Percentiles rank a stretch among this genome's conserved stretches.
Evolutionary conservation across 108 stramenopile species (phyloP).

Genomic region (Fragilaria radians): DNA sequence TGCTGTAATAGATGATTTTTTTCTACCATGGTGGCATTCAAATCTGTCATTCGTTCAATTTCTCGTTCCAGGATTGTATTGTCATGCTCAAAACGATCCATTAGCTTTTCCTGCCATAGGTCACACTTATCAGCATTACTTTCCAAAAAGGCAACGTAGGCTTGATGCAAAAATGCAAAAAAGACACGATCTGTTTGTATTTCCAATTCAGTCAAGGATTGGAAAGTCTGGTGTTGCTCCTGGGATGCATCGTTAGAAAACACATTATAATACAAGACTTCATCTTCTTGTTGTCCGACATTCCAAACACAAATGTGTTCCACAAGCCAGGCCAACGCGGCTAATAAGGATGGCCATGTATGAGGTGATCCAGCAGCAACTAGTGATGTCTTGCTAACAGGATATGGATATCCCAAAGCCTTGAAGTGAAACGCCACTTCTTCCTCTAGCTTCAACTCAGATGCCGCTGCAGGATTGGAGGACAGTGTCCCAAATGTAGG

Average conservation of each 20-base stretch:
- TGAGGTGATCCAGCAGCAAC: conserved; percentile 97
- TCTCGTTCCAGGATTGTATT: conserved; percentile 54
- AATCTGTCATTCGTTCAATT: conserved; percentile 56
- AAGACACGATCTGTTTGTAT: conserved; percentile 62
- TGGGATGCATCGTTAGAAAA: conserved; percentile 25
- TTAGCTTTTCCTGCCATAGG: conserved; percentile 58
- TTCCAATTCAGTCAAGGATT: conserved; percentile 48
- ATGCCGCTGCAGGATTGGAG: no score
- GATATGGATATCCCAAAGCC: conserved; percentile 90
- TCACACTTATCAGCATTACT: conserved; percentile 75
- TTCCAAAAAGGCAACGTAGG: conserved; percentile 82
- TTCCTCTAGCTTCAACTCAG: conserved; percentile 85
- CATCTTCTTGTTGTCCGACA: conserved; percentile 17
- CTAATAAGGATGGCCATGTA: conserved; percentile 96
- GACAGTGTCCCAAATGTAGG: conserved; percentile 62
- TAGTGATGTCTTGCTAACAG: conserved; percentile 86
- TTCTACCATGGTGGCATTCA: conserved; percentile 49
- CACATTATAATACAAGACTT: no score
- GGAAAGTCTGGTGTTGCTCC: conserved; percentile 27
- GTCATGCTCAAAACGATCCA: conserved; percentile 64
- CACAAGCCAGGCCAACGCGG: conserved; percentile 92
- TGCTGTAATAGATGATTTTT: conserved; percentile 43
- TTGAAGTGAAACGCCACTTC: conserved; percentile 89
- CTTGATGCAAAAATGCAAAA: conserved; percentile 68
- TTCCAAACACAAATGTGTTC: conserved; percentile 54